Evolutionary conservation across 345 rosid genomes (phyloP).

Genomic region (Noccaea bulbosa): DNA sequence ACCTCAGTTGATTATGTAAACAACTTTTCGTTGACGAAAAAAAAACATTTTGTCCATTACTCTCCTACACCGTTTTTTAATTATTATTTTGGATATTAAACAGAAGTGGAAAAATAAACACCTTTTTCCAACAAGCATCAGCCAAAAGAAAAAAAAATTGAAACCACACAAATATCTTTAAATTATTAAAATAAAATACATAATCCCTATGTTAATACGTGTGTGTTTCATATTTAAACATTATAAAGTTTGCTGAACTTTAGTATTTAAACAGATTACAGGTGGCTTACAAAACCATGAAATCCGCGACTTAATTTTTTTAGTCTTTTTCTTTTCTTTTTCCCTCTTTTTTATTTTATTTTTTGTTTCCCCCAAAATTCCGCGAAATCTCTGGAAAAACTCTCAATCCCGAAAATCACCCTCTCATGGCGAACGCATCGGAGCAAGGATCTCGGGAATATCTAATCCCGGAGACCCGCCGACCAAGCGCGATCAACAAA

Average conservation of each 20-base stretch:
- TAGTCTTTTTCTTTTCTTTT: neutral
- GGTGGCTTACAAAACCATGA: conserved; percentile 25
- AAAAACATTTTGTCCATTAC: conserved; percentile 10
- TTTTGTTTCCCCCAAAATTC: conserved; percentile 9
- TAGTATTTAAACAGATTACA: conserved; percentile 37
- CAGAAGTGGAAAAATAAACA: neutral
- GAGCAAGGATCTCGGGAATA: conserved; percentile 42
- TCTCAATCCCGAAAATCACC: conserved; percentile 9
- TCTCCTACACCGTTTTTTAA: neutral
- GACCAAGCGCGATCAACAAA: conserved; percentile 30
- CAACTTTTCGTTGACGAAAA: too few species aligned
- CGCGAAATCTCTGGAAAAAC: conserved; percentile 9
- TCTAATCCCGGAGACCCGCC: conserved; percentile 19
- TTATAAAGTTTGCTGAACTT: neutral
- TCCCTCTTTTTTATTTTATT: neutral
- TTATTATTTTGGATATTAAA: conserved; percentile 13
- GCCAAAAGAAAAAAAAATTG: neutral
- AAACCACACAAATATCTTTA: conserved; percentile 34
- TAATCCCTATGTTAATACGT: neutral
- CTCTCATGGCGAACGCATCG: conserved; percentile 36
- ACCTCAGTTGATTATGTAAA: too few species aligned
- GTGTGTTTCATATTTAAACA: conserved; percentile 12
- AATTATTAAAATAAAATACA: neutral
- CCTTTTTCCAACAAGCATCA: conserved; percentile 8
- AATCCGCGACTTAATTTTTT: conserved; percentile 13